Base-by-base conservation (phyloP, 2,329 filamentous ascomycete genomes). In the Pseudogymnoascus sp. region DNA sequence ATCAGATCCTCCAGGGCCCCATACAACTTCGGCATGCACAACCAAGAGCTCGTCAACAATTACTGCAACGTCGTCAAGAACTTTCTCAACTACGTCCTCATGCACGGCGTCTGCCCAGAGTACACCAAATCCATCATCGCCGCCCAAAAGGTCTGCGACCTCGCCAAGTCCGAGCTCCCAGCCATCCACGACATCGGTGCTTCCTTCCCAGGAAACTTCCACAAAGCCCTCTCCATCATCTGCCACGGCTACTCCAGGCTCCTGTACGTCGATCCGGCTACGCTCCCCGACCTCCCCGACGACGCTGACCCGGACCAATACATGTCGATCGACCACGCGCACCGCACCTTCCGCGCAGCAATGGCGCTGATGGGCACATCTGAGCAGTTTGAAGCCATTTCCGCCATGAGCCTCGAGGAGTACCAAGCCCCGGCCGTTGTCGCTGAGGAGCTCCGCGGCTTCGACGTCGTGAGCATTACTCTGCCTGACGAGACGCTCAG, bases 21-120 rank as follows among this genome's bases (percentile, higher is more conserved):
- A 0, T 77, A 77, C 26, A 77, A 83, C 39, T 83, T 84, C 39
- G 79, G 83, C 16, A 83, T 84, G 60, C 81, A 86, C 11, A 79
- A 76, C 4, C 72, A 79, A 14, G 72, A 76, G 0, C 75, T 81
- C 11, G 80, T 92, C 66, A 76, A 81, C n/a, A 75, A 81, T 5
- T 86, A 85, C 2, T 84, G 87, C 18, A 81, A 83, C 36, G 84
- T 96, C 0, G 80, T 97, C 42, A 84, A 85, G 65, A 96, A 95
- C 72, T 97, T 97, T 72, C 84, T 96, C 67, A 90, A 91, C 67
- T 99, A 97, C 68, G 79, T 97, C 0, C 79, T 93, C 8, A 84
- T 89, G 65, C 93, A 97, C 71, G 83, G 89, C 39, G 93, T 96
- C 14, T 96, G 92, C 70, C 88, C 89, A 0, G 95, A 97, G 73